These are phyloP conservation scores for Diplodia intermedia DNA, from an alignment of 2,329 filamentous ascomycete genomes.

Conservation along the genomic window DNA sequence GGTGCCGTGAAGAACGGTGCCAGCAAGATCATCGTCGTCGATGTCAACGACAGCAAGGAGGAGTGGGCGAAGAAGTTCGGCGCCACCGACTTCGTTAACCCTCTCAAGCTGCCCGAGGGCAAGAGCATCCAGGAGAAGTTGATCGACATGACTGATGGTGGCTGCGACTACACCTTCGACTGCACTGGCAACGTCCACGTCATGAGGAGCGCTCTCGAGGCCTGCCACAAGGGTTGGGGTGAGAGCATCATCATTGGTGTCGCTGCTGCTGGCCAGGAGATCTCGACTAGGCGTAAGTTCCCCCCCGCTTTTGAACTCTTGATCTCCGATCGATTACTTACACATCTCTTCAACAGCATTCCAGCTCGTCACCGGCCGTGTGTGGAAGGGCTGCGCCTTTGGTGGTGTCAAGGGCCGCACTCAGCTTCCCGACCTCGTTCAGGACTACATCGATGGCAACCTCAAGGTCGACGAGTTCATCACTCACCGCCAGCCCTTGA, in stretches of 20 bases:
- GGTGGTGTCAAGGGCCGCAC: constrained; percentile 97
- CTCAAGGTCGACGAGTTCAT: constrained; percentile 99
- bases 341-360: constrained; percentile 68
- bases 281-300: constrained; percentile 86
- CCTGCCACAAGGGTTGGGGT: constrained; percentile 99
- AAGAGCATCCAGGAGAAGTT: constrained; percentile 91
- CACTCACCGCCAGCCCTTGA: constrained; percentile 86
- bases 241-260: constrained; percentile 98
- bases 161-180: constrained; percentile 99
- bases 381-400: constrained; percentile 98
- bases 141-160: constrained; percentile 96
- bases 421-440: constrained; percentile 84
- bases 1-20: constrained; percentile 87
- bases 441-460: constrained; percentile 85
- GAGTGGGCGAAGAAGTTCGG: constrained; percentile 93
- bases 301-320: background rate
- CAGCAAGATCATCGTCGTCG: constrained; percentile 76
- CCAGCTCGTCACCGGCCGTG: constrained; percentile 96
- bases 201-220: constrained; percentile 94
- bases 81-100: constrained; percentile 96
- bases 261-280: constrained; percentile 94
- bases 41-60: constrained; percentile 89
- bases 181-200: constrained; percentile 97
- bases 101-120: constrained; percentile 65
- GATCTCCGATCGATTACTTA: background rate